Evolutionary conservation across 495 filamentous ascomycete species (phyloP).

Genomic region (Penicillium goetzii): DNA sequence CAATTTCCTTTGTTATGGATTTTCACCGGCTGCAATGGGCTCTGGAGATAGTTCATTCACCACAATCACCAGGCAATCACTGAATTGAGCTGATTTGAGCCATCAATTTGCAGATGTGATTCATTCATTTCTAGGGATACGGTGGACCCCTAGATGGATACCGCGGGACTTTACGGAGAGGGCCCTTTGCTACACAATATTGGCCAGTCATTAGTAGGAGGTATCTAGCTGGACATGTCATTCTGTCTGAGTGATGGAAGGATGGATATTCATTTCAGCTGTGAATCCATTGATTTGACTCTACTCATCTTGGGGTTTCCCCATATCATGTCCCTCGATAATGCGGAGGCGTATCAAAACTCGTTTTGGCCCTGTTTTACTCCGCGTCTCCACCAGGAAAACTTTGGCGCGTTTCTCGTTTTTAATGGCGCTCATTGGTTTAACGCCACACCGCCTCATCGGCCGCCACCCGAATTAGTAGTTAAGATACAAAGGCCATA

Average conservation of each 20-base stretch:
- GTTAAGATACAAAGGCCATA: not conserved
- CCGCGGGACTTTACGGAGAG: constrained; percentile 35
- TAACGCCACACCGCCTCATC: constrained; percentile 22
- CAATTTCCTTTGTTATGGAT: not conserved
- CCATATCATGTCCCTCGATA: not conserved
- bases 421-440: constrained; percentile 13
- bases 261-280: not conserved
- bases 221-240: not conserved
- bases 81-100: not conserved
- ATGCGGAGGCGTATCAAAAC: constrained; percentile 27
- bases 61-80: not conserved
- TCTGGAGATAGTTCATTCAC: not conserved
- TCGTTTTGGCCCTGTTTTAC: constrained; percentile 17
- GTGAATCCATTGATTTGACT: not conserved
- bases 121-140: constrained; percentile 25
- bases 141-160: constrained; percentile 34
- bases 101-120: constrained; percentile 28
- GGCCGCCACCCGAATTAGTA: constrained; percentile 21
- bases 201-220: not conserved
- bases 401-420: constrained; percentile 22
- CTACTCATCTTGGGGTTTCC: not conserved
- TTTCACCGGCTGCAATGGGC: not conserved
- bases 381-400: constrained; percentile 28
- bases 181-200: constrained; percentile 6
- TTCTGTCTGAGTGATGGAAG: not conserved